Evolutionary conservation across 768 basidiomycete species (phyloP).

Genomic region (Phaeotremella skinneri): DNA sequence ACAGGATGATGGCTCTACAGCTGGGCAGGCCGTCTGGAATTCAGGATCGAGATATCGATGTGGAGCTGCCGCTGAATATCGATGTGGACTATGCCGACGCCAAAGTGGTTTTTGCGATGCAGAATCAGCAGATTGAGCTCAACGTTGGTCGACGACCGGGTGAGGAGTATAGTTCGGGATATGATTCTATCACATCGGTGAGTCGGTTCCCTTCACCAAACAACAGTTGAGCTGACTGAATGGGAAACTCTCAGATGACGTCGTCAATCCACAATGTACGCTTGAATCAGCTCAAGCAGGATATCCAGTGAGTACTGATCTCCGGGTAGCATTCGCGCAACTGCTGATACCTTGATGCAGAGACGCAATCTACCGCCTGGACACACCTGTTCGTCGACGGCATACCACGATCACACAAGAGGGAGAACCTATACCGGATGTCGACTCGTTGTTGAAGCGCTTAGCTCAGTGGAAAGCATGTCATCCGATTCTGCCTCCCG

Average conservation of each 20-base stretch:
- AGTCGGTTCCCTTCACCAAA: constrained; percentile 6
- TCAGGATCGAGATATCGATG: constrained; percentile 43
- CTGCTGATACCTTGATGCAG: constrained; percentile 1
- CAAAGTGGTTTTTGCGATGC: constrained; percentile 23
- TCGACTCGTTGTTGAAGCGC: constrained; percentile 22
- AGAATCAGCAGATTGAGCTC: constrained; percentile 31
- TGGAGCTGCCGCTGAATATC: constrained; percentile 32
- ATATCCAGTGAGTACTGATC: constrained; percentile 28
- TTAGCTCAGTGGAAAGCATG: constrained; percentile 26
- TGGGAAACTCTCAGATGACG: constrained; percentile 29
- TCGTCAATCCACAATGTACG: constrained; percentile 39
- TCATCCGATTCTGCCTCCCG: constrained; percentile 16
- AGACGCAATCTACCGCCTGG: constrained; percentile 12
- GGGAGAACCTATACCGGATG: constrained; percentile 18
- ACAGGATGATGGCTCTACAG: constrained; percentile 32
- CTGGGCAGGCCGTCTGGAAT: constrained; percentile 38
- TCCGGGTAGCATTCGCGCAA: not conserved
- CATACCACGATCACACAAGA: not conserved
- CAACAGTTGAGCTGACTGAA: not conserved
- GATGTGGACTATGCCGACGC: constrained; percentile 37
- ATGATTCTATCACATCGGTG: constrained; percentile 35
- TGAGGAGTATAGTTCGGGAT: constrained; percentile 30
- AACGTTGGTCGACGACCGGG: constrained; percentile 18
- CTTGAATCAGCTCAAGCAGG: constrained; percentile 36
- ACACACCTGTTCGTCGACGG: constrained; percentile 22